phyloP scores from a whole-genome alignment of 2,329 filamentous ascomycete species.

The Fusarium sp. region DNA sequence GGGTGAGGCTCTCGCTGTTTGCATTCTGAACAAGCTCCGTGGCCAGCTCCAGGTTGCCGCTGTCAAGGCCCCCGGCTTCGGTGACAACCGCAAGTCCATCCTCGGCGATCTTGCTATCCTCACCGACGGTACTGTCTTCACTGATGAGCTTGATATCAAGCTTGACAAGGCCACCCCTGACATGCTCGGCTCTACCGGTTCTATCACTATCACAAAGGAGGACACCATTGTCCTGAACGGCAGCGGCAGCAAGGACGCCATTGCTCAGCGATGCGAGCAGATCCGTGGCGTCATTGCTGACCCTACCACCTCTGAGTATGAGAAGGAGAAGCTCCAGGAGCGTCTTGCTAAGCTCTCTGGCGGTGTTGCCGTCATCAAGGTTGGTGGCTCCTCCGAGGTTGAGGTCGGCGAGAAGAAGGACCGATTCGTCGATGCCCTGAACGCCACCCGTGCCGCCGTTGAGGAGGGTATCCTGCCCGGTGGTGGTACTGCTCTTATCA shows the following conservation, averaged over 20 bases:
- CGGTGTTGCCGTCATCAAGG: slow-evolving; percentile 99
- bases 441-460: slow-evolving; percentile 96
- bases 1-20: slow-evolving; percentile 96
- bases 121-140: slow-evolving; percentile 97
- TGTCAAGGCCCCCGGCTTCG: slow-evolving; percentile 98
- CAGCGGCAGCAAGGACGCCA: slow-evolving; percentile 92
- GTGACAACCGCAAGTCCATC: slow-evolving; percentile 99
- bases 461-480: slow-evolving; percentile 99
- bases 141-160: slow-evolving; percentile 98
- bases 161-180: slow-evolving; percentile 97
- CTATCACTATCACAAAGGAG: slow-evolving; percentile 99
- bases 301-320: slow-evolving; percentile 95
- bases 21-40: slow-evolving; percentile 99
- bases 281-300: slow-evolving; percentile 97
- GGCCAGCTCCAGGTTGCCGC: slow-evolving; percentile 98
- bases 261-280: slow-evolving; percentile 97
- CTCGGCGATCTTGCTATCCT: slow-evolving; percentile 95
- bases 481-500: slow-evolving; percentile 97
- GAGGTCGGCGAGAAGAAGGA: slow-evolving; percentile 99
- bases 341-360: slow-evolving; percentile 99
- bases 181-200: slow-evolving; percentile 95
- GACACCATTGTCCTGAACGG: slow-evolving; percentile 99
- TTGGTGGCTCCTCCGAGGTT: slow-evolving; percentile 95
- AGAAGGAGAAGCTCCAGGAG: slow-evolving; percentile 99
- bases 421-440: slow-evolving; percentile 96